A percentile compares a stretch with the other conserved stretches of the same genome.
Conservation (phyloP, 1,284 basidiomycete species). For the Ceraceosorus guamensis region DNA sequence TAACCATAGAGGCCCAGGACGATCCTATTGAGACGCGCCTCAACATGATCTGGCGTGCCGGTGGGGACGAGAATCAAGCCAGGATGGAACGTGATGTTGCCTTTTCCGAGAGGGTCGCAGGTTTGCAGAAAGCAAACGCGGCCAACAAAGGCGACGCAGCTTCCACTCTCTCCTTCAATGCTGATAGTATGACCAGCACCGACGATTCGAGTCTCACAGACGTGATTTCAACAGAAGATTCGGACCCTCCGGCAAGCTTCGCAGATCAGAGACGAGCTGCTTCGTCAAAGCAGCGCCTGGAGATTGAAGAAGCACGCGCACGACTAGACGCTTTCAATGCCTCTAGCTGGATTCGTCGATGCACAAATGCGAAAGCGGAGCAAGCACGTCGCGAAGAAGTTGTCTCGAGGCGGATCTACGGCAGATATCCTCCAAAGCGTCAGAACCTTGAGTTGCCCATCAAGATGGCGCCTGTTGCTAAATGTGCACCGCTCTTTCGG, state of each 20-base stretch:
- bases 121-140: too few species aligned
- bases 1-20: conserved; percentile 71
- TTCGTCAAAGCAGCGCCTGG: conserved; percentile 48
- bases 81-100: conserved; percentile 71
- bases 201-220: neutral
- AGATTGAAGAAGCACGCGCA: conserved; percentile 65
- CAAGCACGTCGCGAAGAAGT: conserved; percentile 53
- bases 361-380: conserved; percentile 43
- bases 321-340: conserved; percentile 68
- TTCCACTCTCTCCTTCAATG: neutral
- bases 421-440: conserved; percentile 17
- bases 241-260: too few species aligned
- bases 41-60: conserved; percentile 70
- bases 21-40: conserved; percentile 76
- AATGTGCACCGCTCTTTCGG: conserved; percentile 70
- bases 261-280: neutral
- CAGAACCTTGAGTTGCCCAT: conserved; percentile 51
- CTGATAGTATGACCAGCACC: neutral
- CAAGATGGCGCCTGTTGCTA: conserved; percentile 50
- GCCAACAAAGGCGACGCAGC: conserved; percentile 1
- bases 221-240: conserved; percentile 1
- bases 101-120: conserved; percentile 69
- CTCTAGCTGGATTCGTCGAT: conserved; percentile 62
- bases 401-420: conserved; percentile 44
- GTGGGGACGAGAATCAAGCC: conserved; percentile 66